Evolutionary conservation across 495 filamentous ascomycete species (phyloP), one percentile per base, ranked within the genome.

Genomic region (Lophium mytilinum): DNA sequence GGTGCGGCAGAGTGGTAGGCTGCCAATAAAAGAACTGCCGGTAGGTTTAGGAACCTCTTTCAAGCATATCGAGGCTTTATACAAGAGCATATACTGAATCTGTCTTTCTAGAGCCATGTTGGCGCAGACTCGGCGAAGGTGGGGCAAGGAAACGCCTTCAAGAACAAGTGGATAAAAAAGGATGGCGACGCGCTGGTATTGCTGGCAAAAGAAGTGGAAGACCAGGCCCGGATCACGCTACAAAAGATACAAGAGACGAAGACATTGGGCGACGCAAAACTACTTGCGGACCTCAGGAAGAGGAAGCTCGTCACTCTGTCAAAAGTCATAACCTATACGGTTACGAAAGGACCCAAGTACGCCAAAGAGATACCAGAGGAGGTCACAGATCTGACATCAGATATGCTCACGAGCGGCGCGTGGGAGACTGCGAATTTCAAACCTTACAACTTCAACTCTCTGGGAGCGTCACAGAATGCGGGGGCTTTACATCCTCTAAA

Each of bases 111-210:
- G 83, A 72, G 75, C 74, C 66, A 78, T 74, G 88, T 94, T 45
- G 89, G 89, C 62, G 86, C 88, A 72, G 86, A 83, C n/a, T 82
- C 84, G 48, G 84, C 87, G 55, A 95, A 90, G 71, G 75, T 96
- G 43, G 93, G 93, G n/a, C 88, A 92, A 69, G 89, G 90, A 52
- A 95, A 90, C 73, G 93, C 93, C 42, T 92, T 97, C 76, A 96
- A 90, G 78, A 85, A 87, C 67, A 90, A 89, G 66, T 98, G 93
- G 93, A 92, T 98, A 58, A 86, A 83, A 65, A 95, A 93, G 74
- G 90, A 87, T 30, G 68, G 69, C 7, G 69, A 69, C 48, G 42
- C 56, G n/a, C 57, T 73, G 5, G 58, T 72, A 2, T 58, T 64
- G 17, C 42, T 69, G 12, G 63, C 64, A 30, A 53, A 70, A 11